Percentiles rank a stretch among this genome's conserved stretches.
These are phyloP conservation scores for Colletotrichum zoysiae DNA, from an alignment of 2,329 filamentous ascomycete genomes.

Conservation along the genomic window DNA sequence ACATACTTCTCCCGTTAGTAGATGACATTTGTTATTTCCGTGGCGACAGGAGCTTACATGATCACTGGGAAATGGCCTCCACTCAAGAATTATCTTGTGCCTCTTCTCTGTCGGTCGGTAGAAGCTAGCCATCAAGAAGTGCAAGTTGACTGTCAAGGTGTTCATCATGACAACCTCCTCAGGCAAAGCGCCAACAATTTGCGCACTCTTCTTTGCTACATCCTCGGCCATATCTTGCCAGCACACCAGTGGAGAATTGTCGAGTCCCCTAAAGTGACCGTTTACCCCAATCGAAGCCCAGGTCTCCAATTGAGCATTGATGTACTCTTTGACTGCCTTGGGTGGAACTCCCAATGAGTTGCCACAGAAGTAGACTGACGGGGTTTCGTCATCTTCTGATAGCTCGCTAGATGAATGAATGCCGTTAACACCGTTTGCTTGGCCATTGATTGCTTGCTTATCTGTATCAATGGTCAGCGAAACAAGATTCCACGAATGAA, in stretches of 20 bases:
- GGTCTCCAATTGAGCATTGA: slow-evolving; percentile 81
- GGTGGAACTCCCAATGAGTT: slow-evolving; percentile 85
- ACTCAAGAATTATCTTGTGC: slow-evolving; percentile 89
- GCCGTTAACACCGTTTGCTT: slow-evolving; percentile 43
- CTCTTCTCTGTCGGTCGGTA: slow-evolving; percentile 74
- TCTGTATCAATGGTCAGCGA: neutral
- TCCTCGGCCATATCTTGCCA: slow-evolving; percentile 86
- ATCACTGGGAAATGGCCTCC: slow-evolving; percentile 90
- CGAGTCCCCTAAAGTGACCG: slow-evolving; percentile 81
- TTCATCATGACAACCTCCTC: slow-evolving; percentile 90
- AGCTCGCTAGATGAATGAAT: slow-evolving; percentile 47
- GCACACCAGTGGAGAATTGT: slow-evolving; percentile 74
- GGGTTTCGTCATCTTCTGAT: slow-evolving; percentile 51
- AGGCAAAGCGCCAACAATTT: slow-evolving; percentile 78
- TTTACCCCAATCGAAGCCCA: slow-evolving; percentile 89
- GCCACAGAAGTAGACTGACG: slow-evolving; percentile 80
- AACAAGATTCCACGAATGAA: neutral
- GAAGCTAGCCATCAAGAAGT: slow-evolving; percentile 87
- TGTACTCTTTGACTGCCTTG: slow-evolving; percentile 71
- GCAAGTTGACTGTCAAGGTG: slow-evolving; percentile 84
- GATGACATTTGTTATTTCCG: slow-evolving; percentile 1
- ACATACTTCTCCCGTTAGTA: slow-evolving; percentile 71
- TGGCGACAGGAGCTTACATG: slow-evolving; percentile 63
- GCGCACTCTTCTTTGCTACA: slow-evolving; percentile 76
- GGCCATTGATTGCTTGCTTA: slow-evolving; percentile 44